Base-by-base conservation (phyloP, 2,329 filamentous ascomycete species). In the Fusarium piperis region DNA sequence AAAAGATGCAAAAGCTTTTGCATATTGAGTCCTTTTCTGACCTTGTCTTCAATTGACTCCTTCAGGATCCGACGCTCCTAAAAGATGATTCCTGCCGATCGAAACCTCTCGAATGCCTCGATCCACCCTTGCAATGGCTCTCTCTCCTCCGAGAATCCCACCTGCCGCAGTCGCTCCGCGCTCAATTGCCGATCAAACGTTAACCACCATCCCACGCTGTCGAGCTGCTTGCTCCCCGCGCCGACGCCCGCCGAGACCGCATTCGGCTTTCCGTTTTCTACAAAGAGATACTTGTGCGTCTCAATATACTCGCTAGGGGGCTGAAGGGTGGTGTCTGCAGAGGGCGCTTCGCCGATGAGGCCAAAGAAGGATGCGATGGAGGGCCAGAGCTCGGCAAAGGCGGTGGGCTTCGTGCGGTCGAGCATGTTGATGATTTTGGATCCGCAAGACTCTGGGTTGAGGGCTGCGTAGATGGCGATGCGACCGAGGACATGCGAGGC, bases 151-250 rank as follows among this genome's bases (percentile, higher is more conserved):
- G 69, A 74, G 56, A 85, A 87, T 1, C 82, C 83, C 5, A 79
- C 74, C 9, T 74, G 75, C 20, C 81, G 78, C 13, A 85, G 74
- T 32, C 78, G 82, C 26, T 81, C 77, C 53, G 84, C 73, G 60
- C 83, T 84, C 70, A 87, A 74, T 57, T 86, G 83, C 26, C 85
- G 79, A 66, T 87, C 84, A 67, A 87, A 86, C 7, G 80, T 82
- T 56, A 87, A 75, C 83, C 84, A 82, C 75, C 80, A 81, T 28
- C 84, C 81, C n/a, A 85, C 77, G 65, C 81, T 78, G 71, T 86
- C 80, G 46, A 85, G 67, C 71, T 85, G 79, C 61, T 76, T 67
- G 23, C 76, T 75, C 0, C 83, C 83, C 8, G 72, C 77, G 0
- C 81, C 80, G 5, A 84, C 82, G 0, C 82, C 83, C 3, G 74